Evolutionary conservation across 306 rosid genomes (phyloP), one percentile per base, ranked within the genome.

Genomic region (Cucumis sativus): DNA sequence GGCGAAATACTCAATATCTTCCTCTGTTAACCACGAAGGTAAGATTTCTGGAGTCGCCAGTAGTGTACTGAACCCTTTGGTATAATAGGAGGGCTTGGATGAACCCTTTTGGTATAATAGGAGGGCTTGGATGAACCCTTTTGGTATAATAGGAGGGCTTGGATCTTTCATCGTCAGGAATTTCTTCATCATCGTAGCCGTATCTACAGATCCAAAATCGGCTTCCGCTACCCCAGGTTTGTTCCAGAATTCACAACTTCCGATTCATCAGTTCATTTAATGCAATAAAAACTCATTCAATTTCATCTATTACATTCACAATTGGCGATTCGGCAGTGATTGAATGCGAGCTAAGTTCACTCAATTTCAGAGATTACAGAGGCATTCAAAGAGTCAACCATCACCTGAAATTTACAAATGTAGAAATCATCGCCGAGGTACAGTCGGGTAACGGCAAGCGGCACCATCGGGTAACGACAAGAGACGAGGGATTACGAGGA

Each of bases 1-100:
- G 47, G 82, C 88, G 84, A 82, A 86, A 73, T 88, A 90, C 55
- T 75, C 80, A 79, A 90, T 59, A 77, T 90, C 92, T 62, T 93
- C 96, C 75, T 93, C 91, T 0, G 90, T 83, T 17, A 93, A 87
- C 98, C 98, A 93, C 3, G 89, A 20, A 40, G 98, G 97, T 77
- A 93, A 81, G 73, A 83, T 15, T 43, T 71, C 76, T 18, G 72
- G 80, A 82, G 72, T 56, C 69, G 61, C 63, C 25, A 78, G 47
- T 25, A 78, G 47, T 41, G 79, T 85, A 71, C 76, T 84, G 60
- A 89, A 73, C 67, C 92, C 93, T 88, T 88, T 1, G 92, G 87
- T 35, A 88, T 82, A 80, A 78, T 37, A 35, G 82, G 86, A 56
- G 92, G 90, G 30, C 57, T 77, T 54, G 91, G 81, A 83, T 77